Conservation (phyloP, 768 basidiomycete species). For the Boletellus ananas region DNA sequence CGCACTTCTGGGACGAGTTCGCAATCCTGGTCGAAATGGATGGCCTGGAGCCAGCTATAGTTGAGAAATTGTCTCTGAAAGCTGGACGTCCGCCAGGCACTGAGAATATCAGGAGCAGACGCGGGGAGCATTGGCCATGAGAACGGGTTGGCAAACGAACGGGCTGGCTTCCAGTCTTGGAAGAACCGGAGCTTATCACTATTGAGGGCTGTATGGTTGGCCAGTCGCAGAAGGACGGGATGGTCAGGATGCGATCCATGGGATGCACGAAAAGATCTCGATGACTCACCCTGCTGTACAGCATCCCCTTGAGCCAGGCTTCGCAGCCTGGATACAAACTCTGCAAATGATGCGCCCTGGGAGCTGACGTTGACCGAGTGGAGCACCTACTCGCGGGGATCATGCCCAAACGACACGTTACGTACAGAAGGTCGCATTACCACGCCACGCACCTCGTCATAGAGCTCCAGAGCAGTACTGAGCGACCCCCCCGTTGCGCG, state of each 20-base stretch:
- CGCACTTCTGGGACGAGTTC: conserved; percentile 20
- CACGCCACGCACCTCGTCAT: conserved; percentile 25
- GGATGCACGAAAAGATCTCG: background rate
- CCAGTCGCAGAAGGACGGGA: background rate
- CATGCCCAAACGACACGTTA: background rate
- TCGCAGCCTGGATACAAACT: conserved; percentile 27
- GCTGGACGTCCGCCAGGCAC: conserved; percentile 20
- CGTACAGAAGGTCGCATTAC: background rate
- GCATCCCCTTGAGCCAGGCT: conserved; percentile 23
- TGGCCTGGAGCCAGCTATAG: conserved; percentile 28
- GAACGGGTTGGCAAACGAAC: conserved; percentile 32
- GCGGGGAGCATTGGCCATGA: conserved; percentile 31
- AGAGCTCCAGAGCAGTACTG: conserved; percentile 27
- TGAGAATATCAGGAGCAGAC: conserved; percentile 26
- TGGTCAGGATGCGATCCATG: background rate
- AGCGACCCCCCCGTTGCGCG: conserved; percentile 30
- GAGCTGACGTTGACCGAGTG: conserved; percentile 16
- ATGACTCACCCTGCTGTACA: conserved; percentile 24
- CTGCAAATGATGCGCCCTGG: conserved; percentile 15
- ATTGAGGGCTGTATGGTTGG: conserved; percentile 9
- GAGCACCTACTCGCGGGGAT: conserved; percentile 17
- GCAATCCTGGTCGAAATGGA: conserved; percentile 28
- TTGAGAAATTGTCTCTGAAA: conserved; percentile 30
- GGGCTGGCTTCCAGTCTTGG: conserved; percentile 30
- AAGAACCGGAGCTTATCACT: conserved; percentile 27